phyloP scores from a whole-genome alignment of 441 rosid genomes.

The Rhodomyrtus psidioides region DNA sequence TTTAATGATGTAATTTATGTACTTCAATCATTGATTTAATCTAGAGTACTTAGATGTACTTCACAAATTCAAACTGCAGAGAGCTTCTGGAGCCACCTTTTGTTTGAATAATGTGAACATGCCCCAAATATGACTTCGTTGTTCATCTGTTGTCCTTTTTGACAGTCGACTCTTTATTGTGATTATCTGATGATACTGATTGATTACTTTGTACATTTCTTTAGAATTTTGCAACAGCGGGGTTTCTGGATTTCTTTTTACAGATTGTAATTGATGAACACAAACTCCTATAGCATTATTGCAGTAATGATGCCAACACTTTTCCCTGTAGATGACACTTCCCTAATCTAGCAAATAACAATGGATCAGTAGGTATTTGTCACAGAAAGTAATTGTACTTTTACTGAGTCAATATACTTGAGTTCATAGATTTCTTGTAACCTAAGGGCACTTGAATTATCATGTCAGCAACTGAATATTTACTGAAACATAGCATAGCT shows the following conservation, averaged over 20 bases:
- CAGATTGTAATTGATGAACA: neutral
- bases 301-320: neutral
- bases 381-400: neutral
- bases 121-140: neutral
- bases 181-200: neutral
- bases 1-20: neutral
- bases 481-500: neutral
- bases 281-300: neutral
- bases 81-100: neutral
- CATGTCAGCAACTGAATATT: neutral
- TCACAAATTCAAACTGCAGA: neutral
- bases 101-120: neutral
- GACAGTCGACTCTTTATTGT: neutral
- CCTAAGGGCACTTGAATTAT: neutral
- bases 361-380: neutral
- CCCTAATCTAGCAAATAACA: neutral
- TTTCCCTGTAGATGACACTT: neutral
- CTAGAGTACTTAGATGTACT: neutral
- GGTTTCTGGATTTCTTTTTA: neutral
- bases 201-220: neutral
- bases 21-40: neutral
- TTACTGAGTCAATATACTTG: neutral
- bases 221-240: neutral
- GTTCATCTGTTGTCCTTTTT: neutral
- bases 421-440: neutral